Percentiles rank a stretch among this genome's conserved stretches.
Conservation (phyloP, 2,329 filamentous ascomycete species). For the Periconia digitata region DNA sequence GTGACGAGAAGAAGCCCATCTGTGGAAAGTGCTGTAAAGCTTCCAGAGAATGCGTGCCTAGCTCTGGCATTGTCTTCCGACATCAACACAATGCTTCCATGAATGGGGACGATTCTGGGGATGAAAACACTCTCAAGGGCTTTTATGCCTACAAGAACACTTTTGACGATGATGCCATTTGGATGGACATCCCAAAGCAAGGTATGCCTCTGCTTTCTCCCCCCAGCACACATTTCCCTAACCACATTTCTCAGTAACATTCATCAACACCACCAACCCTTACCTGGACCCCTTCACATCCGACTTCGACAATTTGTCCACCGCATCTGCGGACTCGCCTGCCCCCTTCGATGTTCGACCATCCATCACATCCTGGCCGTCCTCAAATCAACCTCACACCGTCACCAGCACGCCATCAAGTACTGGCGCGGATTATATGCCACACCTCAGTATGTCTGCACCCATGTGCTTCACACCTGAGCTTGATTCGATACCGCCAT, state of each 20-base stretch:
- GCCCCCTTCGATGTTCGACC: constrained; percentile 30
- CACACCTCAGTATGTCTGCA: constrained; percentile 48
- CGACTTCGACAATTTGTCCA: constrained; percentile 36
- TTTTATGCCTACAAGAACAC: constrained; percentile 70
- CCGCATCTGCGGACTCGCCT: constrained; percentile 35
- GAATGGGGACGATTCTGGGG: constrained; percentile 54
- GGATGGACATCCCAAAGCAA: constrained; percentile 63
- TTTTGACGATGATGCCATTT: constrained; percentile 62
- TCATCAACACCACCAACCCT: constrained; percentile 64
- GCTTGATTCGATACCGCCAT: constrained; percentile 28
- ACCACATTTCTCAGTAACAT: constrained; percentile 52
- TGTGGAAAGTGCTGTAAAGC: constrained; percentile 65
- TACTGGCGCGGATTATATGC: constrained; percentile 58
- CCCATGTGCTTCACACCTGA: constrained; percentile 32
- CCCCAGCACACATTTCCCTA: constrained; percentile 5
- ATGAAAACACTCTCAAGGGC: constrained; percentile 55
- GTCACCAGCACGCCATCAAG: constrained; percentile 40
- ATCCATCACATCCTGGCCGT: constrained; percentile 27
- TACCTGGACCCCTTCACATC: constrained; percentile 54
- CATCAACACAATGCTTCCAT: constrained; percentile 71
- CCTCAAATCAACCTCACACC: constrained; percentile 25
- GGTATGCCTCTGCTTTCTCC: constrained; percentile 42
- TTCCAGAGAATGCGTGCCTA: constrained; percentile 61
- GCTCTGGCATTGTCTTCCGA: constrained; percentile 65
- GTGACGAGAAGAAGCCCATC: constrained; percentile 62